Conservation (phyloP, 179 eudicot genomes). For the Monotropa hypopitys region DNA sequence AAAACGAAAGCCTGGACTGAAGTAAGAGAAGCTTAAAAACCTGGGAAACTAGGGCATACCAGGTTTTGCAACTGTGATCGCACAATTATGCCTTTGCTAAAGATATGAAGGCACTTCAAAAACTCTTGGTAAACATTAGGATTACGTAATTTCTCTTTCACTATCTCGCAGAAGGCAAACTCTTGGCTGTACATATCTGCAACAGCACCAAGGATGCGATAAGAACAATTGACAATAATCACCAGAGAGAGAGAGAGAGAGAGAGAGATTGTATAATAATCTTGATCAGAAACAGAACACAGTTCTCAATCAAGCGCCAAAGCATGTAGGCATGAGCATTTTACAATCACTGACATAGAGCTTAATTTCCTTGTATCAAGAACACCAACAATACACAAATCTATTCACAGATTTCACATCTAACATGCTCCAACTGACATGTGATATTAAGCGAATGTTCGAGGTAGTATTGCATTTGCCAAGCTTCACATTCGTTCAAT, state of each 20-base stretch:
- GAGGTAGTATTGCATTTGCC: background rate
- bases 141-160: conserved; percentile 53
- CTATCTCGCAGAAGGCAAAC: conserved; percentile 56
- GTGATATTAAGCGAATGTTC: background rate
- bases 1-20: background rate
- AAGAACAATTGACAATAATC: background rate
- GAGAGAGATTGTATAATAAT: background rate
- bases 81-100: conserved; percentile 43
- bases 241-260: background rate
- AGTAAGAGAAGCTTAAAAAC: background rate
- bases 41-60: conserved; percentile 25
- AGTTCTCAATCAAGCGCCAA: background rate
- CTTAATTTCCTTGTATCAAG: no score
- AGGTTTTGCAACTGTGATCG: conserved; percentile 43
- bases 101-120: conserved; percentile 53
- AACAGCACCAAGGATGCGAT: background rate
- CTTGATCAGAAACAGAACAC: background rate
- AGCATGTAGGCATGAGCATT: background rate
- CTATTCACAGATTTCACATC: background rate
- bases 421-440: background rate
- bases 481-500: background rate
- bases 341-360: background rate
- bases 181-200: conserved; percentile 53
- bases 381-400: background rate
- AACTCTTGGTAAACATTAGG: conserved; percentile 48